Base-by-base conservation (phyloP, 331 rosid species). In the Malus hybrid region DNA sequence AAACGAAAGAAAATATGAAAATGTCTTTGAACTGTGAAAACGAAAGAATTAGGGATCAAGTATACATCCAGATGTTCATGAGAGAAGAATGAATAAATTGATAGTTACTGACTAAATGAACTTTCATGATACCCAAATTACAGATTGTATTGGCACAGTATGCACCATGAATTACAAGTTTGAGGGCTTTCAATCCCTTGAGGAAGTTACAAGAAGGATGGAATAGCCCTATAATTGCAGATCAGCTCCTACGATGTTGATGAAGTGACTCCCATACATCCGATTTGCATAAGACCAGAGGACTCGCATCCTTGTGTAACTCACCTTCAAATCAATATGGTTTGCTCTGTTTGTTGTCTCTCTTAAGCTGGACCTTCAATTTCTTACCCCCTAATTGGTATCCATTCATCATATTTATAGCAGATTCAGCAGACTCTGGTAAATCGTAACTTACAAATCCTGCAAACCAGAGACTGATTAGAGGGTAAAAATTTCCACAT, bases 381-480 rank as follows among this genome's bases (percentile, higher is more conserved):
- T 92, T 95, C 89, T 95, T 95, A 76, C 97, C 93, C 73, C 89
- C 90, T 88, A 95, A 89, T 77, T 92, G 99, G 80, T 0, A 89
- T 74, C 99, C 99, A 80, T 95, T 90, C 99, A 95, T 95, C 96
- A 78, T 46, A 79, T 55, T 61, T 72, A 95, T 95, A 70, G 99
- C 99, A 36, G 85, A 69, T 87, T 92, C 89, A 65, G 99, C 97
- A 76, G 89, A 88, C 77, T 92, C 99, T 12, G 91, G 93, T 6
- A 93, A 81, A 65, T 95, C 99, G 52, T 90, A 95, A 81, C 99
- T 92, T 32, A 95, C 97, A 85, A 95, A 95, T 61, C 99, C 99
- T 95, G 96, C 74, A 84, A 69, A 83, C 69, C 69, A 70, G 72
- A 27, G 78, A 56, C 62, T 32, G 63, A 60, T 88, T 50, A 88